A percentile compares a stretch with the other conserved stretches of the same genome.
Conservation (phyloP, 352 stramenopile genomes). For the Thraustotheca clavata region DNA sequence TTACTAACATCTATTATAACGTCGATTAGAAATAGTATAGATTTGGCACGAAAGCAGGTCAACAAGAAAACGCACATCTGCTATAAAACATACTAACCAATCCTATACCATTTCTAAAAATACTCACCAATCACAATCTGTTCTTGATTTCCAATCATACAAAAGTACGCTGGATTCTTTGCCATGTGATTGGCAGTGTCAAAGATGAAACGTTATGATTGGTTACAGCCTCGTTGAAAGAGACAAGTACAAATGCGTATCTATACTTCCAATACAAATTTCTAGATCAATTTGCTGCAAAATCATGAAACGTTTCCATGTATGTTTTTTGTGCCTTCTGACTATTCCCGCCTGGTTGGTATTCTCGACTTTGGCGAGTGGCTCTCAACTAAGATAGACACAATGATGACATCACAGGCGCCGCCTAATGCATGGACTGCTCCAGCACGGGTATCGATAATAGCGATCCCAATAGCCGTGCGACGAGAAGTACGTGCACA, state of each 20-base stretch:
- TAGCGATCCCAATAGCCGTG: conserved; percentile 4
- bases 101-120: not conserved
- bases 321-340: not conserved
- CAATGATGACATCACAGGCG: conserved; percentile 6
- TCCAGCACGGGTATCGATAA: not conserved
- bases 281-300: not conserved
- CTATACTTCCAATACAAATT: conserved; percentile 8
- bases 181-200: not conserved
- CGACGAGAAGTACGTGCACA: conserved; percentile 12
- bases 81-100: conserved; percentile 10
- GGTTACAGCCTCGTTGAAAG: not conserved
- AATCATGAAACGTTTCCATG: not conserved
- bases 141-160: too few species aligned
- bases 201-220: not conserved
- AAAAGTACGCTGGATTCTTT: too few species aligned
- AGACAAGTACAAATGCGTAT: not conserved
- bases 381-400: not conserved
- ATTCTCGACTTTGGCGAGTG: conserved; percentile 11
- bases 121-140: not conserved
- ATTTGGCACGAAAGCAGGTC: conserved; percentile 2
- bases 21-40: not conserved
- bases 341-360: not conserved
- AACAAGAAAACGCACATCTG: conserved; percentile 11
- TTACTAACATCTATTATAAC: conserved; percentile 9
- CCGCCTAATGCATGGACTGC: not conserved